Base-by-base conservation (phyloP, 768 basidiomycete genomes). In the Suillus ampliporus region DNA sequence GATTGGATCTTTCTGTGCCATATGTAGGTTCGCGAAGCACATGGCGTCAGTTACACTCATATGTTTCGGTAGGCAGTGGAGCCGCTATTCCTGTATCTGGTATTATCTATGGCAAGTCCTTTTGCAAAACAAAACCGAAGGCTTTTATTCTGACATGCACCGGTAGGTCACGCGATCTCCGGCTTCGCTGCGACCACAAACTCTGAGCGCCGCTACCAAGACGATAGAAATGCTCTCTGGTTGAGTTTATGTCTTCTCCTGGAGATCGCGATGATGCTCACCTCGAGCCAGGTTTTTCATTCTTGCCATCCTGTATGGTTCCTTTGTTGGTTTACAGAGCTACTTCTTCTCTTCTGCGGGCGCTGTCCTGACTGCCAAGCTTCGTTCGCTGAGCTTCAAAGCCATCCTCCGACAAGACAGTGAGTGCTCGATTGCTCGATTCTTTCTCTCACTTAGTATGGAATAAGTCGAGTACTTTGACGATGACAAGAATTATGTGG, bases 391-490 rank as follows among this genome's bases (percentile, higher is more conserved):
- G 53, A 69, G 69, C 31, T 84, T 85, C 74, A 58, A 61, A 15
- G 71, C 82, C 15, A 79, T 81, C 44, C 69, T 84, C 4, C 73
- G 81, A 23, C 81, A 83, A 64, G 84, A 84, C 64, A 77, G 81
- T 69, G 69, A 71, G 64, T 79, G 67, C 65, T 72, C n/a, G 7
- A 57, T 56, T 6, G 5, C 4, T 28, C 3, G 21, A 19, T 9
- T 15, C 23, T 19, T 28, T 14, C 26, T 31, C 19, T 34, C 15
- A 5, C 28, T 35, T n/a, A n/a, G n/a, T 9, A 34, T 41, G 41
- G 14, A 9, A 4, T 11, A 44, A 73, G 72, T 74, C 56, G 67
- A 58, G 21, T 82, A 78, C 74, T 83, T 82, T 63, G 81, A 83
- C 64, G 74, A 81, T 63, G 80, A 82, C 41, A 70, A 71, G 57